phyloP scores from a whole-genome alignment of 805 yeast species.

The Starmera quercuum region DNA sequence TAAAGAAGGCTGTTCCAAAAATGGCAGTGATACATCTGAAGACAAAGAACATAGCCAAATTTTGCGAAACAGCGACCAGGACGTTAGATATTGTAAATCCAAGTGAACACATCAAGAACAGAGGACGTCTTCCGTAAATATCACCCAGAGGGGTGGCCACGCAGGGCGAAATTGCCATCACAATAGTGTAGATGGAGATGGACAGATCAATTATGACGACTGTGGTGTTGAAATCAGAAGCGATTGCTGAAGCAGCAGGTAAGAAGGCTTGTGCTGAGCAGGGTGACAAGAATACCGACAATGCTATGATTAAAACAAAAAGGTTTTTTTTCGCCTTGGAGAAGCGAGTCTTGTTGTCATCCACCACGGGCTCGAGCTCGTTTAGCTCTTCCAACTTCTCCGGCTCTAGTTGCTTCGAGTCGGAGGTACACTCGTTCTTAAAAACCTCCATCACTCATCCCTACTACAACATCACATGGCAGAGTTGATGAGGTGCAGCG shows the following conservation, averaged over 20 bases:
- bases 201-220: constrained; percentile 40
- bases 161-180: constrained; percentile 49
- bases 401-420: too few relatives aligned
- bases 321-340: constrained; percentile 19
- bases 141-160: constrained; percentile 42
- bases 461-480: too few relatives aligned
- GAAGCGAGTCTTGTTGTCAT: constrained; percentile 13
- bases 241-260: constrained; percentile 46
- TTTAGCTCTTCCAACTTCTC: not conserved
- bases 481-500: too few relatives aligned
- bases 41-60: constrained; percentile 46
- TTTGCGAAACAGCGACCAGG: constrained; percentile 38
- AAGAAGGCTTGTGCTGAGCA: constrained; percentile 35
- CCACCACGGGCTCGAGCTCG: not conserved
- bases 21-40: constrained; percentile 42
- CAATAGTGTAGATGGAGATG: constrained; percentile 40
- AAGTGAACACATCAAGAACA: constrained; percentile 34
- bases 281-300: constrained; percentile 39
- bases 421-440: too few relatives aligned
- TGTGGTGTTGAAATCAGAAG: constrained; percentile 36
- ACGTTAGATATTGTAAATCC: constrained; percentile 22
- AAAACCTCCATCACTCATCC: too few relatives aligned
- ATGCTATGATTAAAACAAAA: constrained; percentile 26
- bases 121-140: constrained; percentile 41
- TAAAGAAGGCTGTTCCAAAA: constrained; percentile 48